Evolutionary conservation across 371 early-diverging fungal species (phyloP), one percentile per base, ranked within the genome.

Genomic region (Umbelopsis sp.): DNA sequence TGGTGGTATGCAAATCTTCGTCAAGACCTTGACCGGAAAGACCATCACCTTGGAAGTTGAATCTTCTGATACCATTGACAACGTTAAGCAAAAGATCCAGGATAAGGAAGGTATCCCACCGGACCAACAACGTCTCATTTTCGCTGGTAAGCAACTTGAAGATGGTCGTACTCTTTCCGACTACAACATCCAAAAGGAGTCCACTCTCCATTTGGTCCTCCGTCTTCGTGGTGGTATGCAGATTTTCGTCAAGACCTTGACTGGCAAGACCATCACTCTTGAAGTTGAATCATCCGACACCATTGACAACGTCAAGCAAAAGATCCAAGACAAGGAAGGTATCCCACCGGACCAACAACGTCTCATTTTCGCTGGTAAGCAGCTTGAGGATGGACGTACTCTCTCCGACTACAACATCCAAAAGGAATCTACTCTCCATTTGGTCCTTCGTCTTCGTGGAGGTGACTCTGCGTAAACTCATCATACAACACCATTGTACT

Each of bases 301-400:
- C 67, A 95, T 95, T 73, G 93, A 93, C 48, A 91, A 93, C 72
- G 94, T 95, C 73, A 96, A 96, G 86, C 66, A 74, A 66, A 96
- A 94, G 87, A 95, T 95, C 71, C 94, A 95, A 81, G 95, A 95
- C 85, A 95, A 94, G 87, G 94, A 95, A 80, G 91, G 93, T 71
- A 99, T 99, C 77, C 98, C 99, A 66, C 99, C 99, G 72, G 98
- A 99, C 83, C 99, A 99, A 89, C 99, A 99, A 87, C 97, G 99
- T 75, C 90, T 99, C 52, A 99, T 99, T 76, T 99, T 99, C 78
- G 98, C 98, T 80, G 99, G 97, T 74, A 98, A 98, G 87, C 98
- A 99, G 86, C 91, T 99, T 65, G 97, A 97, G 82, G 97, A 97
- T 81, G 97, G 96, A 63, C 94, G 96, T 77, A 84, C 86, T 53